Base-by-base conservation (phyloP, 495 filamentous ascomycete species). In the Hyaloscypha bicolor region DNA sequence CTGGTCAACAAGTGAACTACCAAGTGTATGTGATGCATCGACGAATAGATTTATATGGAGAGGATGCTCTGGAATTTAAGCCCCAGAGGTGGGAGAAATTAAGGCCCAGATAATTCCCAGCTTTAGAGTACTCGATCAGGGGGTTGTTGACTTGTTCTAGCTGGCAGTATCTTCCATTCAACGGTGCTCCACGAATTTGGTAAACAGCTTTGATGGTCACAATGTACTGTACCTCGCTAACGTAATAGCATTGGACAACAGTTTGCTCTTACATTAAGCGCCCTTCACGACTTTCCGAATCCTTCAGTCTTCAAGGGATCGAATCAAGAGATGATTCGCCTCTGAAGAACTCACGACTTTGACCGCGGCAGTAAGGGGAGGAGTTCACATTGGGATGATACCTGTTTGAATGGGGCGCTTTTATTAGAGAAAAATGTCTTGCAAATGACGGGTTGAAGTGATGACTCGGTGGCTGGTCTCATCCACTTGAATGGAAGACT, bases 161-260 rank as follows among this genome's bases (percentile, higher is more conserved):
- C 6, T 89, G 82, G 84, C 82, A 86, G 56, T 90, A 85, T 71
- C 66, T 90, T 39, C 88, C 88, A 0, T 90, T 90, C 68, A 85
- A 83, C 59, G 88, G 87, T 0, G 87, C 87, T 0, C 87, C 88
- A 3, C 78, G 88, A n/a, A 87, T 89, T 52, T 88, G 79, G 62
- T 69, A 64, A 60, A 61, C 30, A 9, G 2, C 53, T 56, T 56
- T 12, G 51, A 30, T 25, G 25, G 25, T 2, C 25, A 56, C 30
- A 25, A 0, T 30, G 6, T 12, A 4, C 6, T 14, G 14, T 30
- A 14, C 30, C 22, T 55, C 30, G 12, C 55, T 60, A 39, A 60
- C 51, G 35, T 9, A 35, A 9, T 58, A 62, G 69, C 35, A 71
- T 71, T 22, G 82, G 82, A 8, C 80, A 82, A 73, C 80, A 82